phyloP scores from a whole-genome alignment of 176 grass and related monocot species.

The Bonia amplexicaulis region DNA sequence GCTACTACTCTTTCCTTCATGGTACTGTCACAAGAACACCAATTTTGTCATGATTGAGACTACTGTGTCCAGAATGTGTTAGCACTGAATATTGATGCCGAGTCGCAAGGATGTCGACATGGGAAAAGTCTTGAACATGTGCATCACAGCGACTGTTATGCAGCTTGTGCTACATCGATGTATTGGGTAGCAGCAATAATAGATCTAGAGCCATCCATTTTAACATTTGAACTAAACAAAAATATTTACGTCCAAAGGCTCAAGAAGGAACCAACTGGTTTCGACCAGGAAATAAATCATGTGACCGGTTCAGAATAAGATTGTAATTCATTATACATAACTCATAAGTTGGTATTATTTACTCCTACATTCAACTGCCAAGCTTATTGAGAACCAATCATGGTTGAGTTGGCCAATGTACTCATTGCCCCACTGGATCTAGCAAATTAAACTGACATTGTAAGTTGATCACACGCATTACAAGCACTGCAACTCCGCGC shows the following conservation, averaged over 20 bases:
- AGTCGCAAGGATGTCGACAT: neutral
- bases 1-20: neutral
- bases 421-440: neutral
- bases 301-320: neutral
- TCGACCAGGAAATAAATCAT: neutral
- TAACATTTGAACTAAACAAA: neutral
- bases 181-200: neutral
- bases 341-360: neutral
- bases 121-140: neutral
- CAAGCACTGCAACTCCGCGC: neutral
- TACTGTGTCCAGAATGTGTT: neutral
- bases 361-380: neutral
- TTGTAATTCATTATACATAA: neutral
- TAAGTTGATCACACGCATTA: neutral
- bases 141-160: neutral
- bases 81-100: neutral
- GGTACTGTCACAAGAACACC: neutral
- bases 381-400: neutral
- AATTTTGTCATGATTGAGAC: neutral
- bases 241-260: neutral
- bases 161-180: neutral
- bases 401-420: neutral
- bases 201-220: neutral
- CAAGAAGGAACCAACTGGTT: neutral
- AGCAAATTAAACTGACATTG: neutral